Conservation (phyloP, 163 green algal genomes). For the Chloroidium sp. region DNA sequence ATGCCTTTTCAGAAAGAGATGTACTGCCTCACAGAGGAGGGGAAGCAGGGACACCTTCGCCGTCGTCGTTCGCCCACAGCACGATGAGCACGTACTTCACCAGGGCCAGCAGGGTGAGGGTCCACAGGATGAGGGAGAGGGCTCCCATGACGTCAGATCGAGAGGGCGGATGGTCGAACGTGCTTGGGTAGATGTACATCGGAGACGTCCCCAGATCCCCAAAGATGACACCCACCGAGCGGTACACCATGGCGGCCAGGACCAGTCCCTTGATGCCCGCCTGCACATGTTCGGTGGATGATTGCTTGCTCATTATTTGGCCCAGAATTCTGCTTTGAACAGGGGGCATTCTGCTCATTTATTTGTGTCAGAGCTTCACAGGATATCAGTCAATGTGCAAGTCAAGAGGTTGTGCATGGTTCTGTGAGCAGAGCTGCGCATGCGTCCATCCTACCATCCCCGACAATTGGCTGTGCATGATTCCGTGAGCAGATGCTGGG, state of each 20-base stretch:
- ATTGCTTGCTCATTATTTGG: too few relatives aligned
- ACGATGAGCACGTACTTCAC: conserved; percentile 23
- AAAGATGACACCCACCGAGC: not conserved
- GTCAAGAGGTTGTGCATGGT: too few relatives aligned
- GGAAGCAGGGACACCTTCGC: conserved; percentile 17
- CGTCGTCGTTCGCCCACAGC: conserved; percentile 27
- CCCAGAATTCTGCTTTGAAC: too few relatives aligned
- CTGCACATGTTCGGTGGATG: too few relatives aligned
- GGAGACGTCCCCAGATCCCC: conserved; percentile 16
- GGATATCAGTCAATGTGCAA: too few relatives aligned
- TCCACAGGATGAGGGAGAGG: conserved; percentile 32
- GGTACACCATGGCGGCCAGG: not conserved
- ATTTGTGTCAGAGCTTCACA: too few relatives aligned
- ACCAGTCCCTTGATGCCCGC: too few relatives aligned
- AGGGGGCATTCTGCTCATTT: too few relatives aligned
- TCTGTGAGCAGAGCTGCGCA: too few relatives aligned
- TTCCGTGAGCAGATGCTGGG: too few relatives aligned
- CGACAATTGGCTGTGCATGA: too few relatives aligned
- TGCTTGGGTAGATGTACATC: conserved; percentile 25
- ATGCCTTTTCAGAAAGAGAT: not conserved
- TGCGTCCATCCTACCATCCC: too few relatives aligned
- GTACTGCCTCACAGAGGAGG: not conserved
- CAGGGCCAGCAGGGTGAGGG: conserved; percentile 22
- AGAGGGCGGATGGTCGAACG: conserved; percentile 8
- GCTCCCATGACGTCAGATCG: conserved; percentile 22